These are phyloP conservation scores for Serendipita sp. DNA, from an alignment of 1,284 basidiomycete species.

Conservation along the genomic window DNA sequence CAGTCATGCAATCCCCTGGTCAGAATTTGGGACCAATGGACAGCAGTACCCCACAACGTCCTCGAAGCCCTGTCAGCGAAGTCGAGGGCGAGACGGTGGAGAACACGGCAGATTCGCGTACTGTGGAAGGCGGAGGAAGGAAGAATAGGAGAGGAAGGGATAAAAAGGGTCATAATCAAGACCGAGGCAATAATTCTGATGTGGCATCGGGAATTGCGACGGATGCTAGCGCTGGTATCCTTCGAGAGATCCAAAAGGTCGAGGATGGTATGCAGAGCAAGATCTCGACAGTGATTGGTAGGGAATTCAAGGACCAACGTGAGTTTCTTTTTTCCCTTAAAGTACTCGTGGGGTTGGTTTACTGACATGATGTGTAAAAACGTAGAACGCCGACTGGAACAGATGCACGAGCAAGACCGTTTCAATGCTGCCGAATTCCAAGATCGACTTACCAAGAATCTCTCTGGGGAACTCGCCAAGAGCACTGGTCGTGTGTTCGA, in stretches of 20 bases:
- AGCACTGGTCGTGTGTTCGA: conserved; percentile 76
- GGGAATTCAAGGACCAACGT: conserved; percentile 81
- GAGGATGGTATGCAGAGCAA: conserved; percentile 63
- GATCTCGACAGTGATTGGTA: conserved; percentile 57
- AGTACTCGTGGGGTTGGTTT: conserved; percentile 11
- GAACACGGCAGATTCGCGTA: background rate
- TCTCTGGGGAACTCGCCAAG: conserved; percentile 67
- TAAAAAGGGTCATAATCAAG: background rate
- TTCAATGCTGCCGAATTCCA: conserved; percentile 64
- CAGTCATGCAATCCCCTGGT: background rate
- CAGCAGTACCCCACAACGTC: background rate
- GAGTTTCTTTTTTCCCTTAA: conserved; percentile 20
- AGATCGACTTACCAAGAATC: conserved; percentile 73
- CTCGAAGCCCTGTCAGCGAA: conserved; percentile 1
- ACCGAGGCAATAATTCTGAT: background rate
- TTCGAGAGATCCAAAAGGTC: conserved; percentile 29
- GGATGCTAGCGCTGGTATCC: background rate
- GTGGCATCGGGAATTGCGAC: conserved; percentile 1
- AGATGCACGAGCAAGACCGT: conserved; percentile 59
- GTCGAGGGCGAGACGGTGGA: background rate
- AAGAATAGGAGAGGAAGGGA: conserved; percentile 22
- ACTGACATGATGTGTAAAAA: background rate
- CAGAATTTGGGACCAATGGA: conserved; percentile 2
- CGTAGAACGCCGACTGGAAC: conserved; percentile 65
- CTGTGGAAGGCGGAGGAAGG: conserved; percentile 30